Evolutionary conservation across 148 eudicot genomes (phyloP).

Genomic region (Chenopodium formosanum): DNA sequence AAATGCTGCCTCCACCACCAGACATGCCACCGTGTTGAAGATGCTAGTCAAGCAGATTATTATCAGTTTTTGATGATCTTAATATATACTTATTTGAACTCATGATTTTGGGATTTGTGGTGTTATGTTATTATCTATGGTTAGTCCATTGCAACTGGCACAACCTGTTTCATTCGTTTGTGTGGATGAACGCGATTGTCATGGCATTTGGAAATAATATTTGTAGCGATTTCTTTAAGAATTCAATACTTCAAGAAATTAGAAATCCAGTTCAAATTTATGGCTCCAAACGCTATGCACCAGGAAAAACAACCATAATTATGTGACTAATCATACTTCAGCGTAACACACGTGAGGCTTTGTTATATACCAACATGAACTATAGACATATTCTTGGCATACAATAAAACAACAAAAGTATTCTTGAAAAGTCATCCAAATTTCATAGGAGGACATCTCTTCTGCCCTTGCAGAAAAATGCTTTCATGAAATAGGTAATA

Average conservation of each 20-base stretch:
- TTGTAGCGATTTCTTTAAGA: not conserved
- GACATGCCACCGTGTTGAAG: conserved; percentile 38
- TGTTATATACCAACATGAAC: not conserved
- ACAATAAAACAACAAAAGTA: not conserved
- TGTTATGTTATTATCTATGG: not conserved
- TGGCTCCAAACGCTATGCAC: not conserved
- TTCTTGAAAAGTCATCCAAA: not conserved
- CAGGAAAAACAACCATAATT: not conserved
- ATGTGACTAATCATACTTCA: not conserved
- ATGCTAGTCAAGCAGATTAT: too few relatives aligned
- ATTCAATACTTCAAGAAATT: not conserved
- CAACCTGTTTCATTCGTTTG: not conserved
- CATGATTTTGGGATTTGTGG: not conserved
- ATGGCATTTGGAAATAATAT: not conserved
- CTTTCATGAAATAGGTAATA: not conserved
- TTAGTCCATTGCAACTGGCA: not conserved
- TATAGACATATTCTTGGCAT: not conserved
- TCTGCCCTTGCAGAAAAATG: not conserved
- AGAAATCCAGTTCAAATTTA: not conserved
- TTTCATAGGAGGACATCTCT: not conserved
- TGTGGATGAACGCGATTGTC: not conserved
- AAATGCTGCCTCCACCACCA: conserved; percentile 32
- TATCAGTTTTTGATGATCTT: too few relatives aligned
- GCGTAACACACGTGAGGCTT: not conserved
- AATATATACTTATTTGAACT: not conserved